Percentiles rank a stretch among this genome's conserved stretches.
These are phyloP conservation scores for Drosera capensis DNA, from an alignment of 148 eudicot genomes.

Conservation along the genomic window DNA sequence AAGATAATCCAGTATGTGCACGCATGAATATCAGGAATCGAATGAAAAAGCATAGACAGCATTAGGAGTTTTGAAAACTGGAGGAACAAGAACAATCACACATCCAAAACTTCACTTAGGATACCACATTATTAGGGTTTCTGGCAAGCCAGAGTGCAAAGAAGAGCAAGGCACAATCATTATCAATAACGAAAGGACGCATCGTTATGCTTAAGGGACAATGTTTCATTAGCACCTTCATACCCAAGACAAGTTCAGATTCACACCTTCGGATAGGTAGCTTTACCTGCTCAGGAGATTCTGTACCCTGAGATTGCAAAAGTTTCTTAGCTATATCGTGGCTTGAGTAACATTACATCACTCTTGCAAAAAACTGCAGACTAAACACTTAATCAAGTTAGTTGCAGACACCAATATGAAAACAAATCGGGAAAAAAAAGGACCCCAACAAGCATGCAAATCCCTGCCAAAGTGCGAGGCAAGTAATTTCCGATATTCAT, in stretches of 20 bases:
- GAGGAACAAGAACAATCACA: too few species aligned
- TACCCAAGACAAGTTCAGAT: background rate
- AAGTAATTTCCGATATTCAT: background rate
- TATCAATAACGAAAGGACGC: too few species aligned
- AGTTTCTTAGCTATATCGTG: constrained; percentile 25
- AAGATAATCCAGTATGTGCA: background rate
- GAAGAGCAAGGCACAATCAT: too few species aligned
- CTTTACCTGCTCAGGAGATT: constrained; percentile 66
- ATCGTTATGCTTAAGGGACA: background rate
- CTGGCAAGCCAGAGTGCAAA: too few species aligned
- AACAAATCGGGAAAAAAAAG: constrained; percentile 2
- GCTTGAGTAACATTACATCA: constrained; percentile 27
- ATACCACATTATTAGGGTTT: too few species aligned
- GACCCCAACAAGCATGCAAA: too few species aligned
- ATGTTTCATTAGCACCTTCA: background rate
- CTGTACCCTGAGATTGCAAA: constrained; percentile 19
- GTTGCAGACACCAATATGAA: background rate
- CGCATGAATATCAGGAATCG: too few species aligned
- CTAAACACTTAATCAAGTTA: background rate
- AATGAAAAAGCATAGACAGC: too few species aligned
- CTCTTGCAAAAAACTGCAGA: constrained; percentile 46
- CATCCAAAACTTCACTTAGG: too few species aligned
- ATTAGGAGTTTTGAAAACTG: too few species aligned
- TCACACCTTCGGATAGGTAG: background rate
- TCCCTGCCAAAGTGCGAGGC: too few species aligned